Percentiles rank a stretch among this genome's conserved stretches.
Conservation (phyloP, 2,329 filamentous ascomycete species). For the Microdochium paspali region DNA sequence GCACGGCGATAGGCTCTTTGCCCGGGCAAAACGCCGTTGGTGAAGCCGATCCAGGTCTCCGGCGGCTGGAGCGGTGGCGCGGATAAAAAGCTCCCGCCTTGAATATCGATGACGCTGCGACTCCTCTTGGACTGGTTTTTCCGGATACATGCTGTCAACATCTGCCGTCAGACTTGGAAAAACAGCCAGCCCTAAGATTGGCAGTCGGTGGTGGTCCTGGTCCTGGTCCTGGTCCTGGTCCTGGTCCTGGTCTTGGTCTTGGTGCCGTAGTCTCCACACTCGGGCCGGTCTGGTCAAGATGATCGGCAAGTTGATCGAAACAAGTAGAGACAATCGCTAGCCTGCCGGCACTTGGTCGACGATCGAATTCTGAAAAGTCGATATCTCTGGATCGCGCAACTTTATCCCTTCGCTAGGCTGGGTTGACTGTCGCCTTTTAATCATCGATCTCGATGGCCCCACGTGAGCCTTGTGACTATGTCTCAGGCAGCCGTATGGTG, state of each 20-base stretch:
- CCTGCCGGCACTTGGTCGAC: not conserved
- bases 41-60: no score
- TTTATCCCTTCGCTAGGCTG: not conserved
- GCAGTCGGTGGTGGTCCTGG: no score
- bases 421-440: not conserved
- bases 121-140: not conserved
- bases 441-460: not conserved
- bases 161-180: not conserved
- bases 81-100: no score
- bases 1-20: no score
- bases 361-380: not conserved
- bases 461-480: conserved; percentile 1
- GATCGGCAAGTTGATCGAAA: not conserved
- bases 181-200: not conserved
- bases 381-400: no score
- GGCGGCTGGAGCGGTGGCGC: no score
- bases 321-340: not conserved
- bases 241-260: not conserved
- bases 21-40: no score
- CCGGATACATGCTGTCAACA: not conserved
- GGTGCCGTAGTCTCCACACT: not conserved
- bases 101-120: not conserved
- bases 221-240: not conserved
- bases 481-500: not conserved
- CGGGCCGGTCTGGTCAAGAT: not conserved